Evolutionary conservation across 2,329 filamentous ascomycete genomes (phyloP), one percentile per base, ranked within the genome.

Genomic region (Pyricularia pennisetigena): DNA sequence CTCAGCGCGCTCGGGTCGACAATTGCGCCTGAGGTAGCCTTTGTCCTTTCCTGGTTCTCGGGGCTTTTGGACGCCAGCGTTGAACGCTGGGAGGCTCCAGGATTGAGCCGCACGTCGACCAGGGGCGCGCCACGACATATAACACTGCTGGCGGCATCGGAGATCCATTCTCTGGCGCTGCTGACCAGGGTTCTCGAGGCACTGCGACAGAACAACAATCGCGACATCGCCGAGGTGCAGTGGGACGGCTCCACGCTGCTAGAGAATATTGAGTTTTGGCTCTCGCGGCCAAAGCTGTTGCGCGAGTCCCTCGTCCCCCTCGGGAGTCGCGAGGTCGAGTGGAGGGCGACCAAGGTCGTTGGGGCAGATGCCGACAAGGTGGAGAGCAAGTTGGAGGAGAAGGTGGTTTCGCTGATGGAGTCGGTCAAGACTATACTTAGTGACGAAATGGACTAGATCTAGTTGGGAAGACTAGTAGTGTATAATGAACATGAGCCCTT

Each of bases 11-110:
- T 99, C 23, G 93, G 93, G 12, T 85, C 88, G 0, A 90, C 92
- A 1, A 88, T 97, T 64, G 94, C 93, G 0, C 87, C 90, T 0
- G 95, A 99, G 77, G 87, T 98, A 6, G 87, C 91, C 0, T 89
- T 89, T 69, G 96, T 98, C 75, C 83, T 99, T 30, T 97, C 96
- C 75, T 90, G 93, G 75, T 99, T 97, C 77, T 90, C 92, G 12
- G 85, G 88, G 64, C 88, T 98, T 69, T 83, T 99, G 10, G 79
- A 81, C 61, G 87, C 91, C 32, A 92, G 92, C 14, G 85, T 90
- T 8, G 86, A 88, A 66, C 86, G 90, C 0, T 88, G 98, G 70
- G 89, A 92, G 74, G 81, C 86, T 41, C 81, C 86, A 26, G 78
- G 84, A 0, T 80, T 83, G 6, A 85, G 82, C 71, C 82, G 85